Base-by-base conservation (phyloP, 2,329 filamentous ascomycete species). In the Sarocladium oryzae region DNA sequence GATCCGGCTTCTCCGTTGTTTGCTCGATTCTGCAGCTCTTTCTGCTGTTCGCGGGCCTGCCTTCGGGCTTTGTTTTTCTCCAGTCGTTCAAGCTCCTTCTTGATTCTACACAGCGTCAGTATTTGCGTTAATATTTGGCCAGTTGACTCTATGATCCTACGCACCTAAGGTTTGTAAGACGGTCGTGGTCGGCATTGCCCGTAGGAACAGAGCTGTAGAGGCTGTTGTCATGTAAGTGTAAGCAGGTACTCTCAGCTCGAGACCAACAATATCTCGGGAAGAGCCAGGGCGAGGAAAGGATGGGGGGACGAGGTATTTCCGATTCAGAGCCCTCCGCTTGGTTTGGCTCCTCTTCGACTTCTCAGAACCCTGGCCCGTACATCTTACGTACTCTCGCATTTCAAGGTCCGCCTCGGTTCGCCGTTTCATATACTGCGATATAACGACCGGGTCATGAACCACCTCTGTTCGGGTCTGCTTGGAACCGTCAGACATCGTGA, bases 61-160 rank as follows among this genome's bases (percentile, higher is more conserved):
- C 91, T 83, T 57, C 92, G 86, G 57, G 95, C 91, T 59, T 89
- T 89, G 73, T 97, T 99, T 62, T 91, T 88, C 63, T 93, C 81
- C 28, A 99, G 81, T 57, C 93, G 86, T 50, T 83, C 83, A 51
- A 95, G 79, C 67, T 97, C 92, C 58, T 68, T 72, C 64, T 65
- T 71, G 61, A 67, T 74, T 69, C 64, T 70, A 36, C 18, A 7
- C 6, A n/a, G 4, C 15, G 55, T 64, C 49, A 64, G 38, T 8
- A 20, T 3, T 35, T 13, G 5, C n/a, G n/a, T n/a, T n/a, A n/a
- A n/a, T 9, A 15, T 3, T 38, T 57, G 16, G 30, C 13, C 20
- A 7, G 18, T 24, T 10, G 33, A 23, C n/a, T n/a, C n/a, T n/a
- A n/a, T n/a, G n/a, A n/a, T n/a, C n/a, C 21, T 18, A 49, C 65